phyloP scores from a whole-genome alignment of 495 filamentous ascomycete species.

The Hyaloscypha variabilis region DNA sequence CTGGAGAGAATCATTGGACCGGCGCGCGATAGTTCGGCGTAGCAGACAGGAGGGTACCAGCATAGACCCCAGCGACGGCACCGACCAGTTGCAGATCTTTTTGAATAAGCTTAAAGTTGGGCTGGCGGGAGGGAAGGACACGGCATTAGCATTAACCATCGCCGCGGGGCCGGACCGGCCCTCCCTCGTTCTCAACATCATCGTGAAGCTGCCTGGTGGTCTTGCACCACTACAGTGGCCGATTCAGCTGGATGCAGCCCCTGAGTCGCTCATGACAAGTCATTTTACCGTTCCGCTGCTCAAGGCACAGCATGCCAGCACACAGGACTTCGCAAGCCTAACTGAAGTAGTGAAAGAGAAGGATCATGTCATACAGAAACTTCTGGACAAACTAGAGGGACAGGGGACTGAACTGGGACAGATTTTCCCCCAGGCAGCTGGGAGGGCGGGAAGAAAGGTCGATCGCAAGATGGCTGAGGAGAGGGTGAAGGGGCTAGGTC shows the following conservation, averaged over 20 bases:
- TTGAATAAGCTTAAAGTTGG: slow-evolving; percentile 71
- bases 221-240: slow-evolving; percentile 73
- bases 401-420: slow-evolving; percentile 67
- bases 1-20: slow-evolving; percentile 77
- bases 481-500: slow-evolving; percentile 56
- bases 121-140: slow-evolving; percentile 47
- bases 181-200: slow-evolving; percentile 59
- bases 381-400: slow-evolving; percentile 78
- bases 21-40: slow-evolving; percentile 62
- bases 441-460: slow-evolving; percentile 44
- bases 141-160: slow-evolving; percentile 35
- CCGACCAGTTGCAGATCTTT: slow-evolving; percentile 70
- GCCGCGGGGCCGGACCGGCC: slow-evolving; percentile 19
- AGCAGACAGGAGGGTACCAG: slow-evolving; percentile 68
- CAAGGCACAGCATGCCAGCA: slow-evolving; percentile 54
- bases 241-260: slow-evolving; percentile 56
- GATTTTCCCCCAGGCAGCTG: slow-evolving; percentile 68
- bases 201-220: slow-evolving; percentile 65
- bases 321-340: slow-evolving; percentile 55
- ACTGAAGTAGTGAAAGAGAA: slow-evolving; percentile 68
- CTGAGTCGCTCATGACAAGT: slow-evolving; percentile 54
- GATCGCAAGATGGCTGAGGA: slow-evolving; percentile 48
- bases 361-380: slow-evolving; percentile 72
- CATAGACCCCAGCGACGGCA: slow-evolving; percentile 82
- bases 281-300: slow-evolving; percentile 73